Conservation (phyloP, 805 yeast species). For the Kuraishia cidri region DNA sequence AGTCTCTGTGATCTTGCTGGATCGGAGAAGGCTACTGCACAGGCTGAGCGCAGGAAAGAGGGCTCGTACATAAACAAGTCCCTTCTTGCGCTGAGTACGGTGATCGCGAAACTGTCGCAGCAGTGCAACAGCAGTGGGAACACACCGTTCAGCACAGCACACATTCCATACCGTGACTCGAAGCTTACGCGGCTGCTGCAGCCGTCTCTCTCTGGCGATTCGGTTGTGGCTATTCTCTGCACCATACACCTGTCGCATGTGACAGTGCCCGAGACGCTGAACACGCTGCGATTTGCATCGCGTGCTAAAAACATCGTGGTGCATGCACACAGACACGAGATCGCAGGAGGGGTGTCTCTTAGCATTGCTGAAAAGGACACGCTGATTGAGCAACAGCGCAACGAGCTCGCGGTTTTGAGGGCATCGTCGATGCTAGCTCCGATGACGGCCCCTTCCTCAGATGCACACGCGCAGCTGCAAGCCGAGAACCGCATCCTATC, state of each 20-base stretch:
- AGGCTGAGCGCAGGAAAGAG: slow-evolving; percentile 79
- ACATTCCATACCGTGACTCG: slow-evolving; percentile 90
- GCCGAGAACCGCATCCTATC: slow-evolving; percentile 59
- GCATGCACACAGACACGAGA: slow-evolving; percentile 48
- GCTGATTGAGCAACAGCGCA: slow-evolving; percentile 48
- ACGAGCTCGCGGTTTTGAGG: slow-evolving; percentile 36
- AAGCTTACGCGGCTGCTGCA: slow-evolving; percentile 84
- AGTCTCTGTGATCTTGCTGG: slow-evolving; percentile 95
- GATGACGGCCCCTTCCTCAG: slow-evolving; percentile 6
- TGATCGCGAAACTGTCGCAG: slow-evolving; percentile 64
- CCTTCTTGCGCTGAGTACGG: slow-evolving; percentile 81
- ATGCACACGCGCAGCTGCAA: slow-evolving; percentile 31
- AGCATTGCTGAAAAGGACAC: slow-evolving; percentile 34
- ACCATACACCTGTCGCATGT: slow-evolving; percentile 65
- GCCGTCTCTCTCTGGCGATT: slow-evolving; percentile 84
- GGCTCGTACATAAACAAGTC: slow-evolving; percentile 93
- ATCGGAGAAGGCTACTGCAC: slow-evolving; percentile 79
- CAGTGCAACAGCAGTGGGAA: slow-evolving; percentile 8
- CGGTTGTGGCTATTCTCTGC: slow-evolving; percentile 79
- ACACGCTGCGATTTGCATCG: slow-evolving; percentile 87
- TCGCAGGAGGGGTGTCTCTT: slow-evolving; percentile 6
- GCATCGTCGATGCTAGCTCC: slow-evolving; percentile 1
- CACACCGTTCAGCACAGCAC: no score
- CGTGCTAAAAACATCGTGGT: slow-evolving; percentile 82
- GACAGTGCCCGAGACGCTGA: slow-evolving; percentile 68